These are phyloP conservation scores for Boletus subparvulus DNA, from an alignment of 768 basidiomycete species.

Conservation along the genomic window DNA sequence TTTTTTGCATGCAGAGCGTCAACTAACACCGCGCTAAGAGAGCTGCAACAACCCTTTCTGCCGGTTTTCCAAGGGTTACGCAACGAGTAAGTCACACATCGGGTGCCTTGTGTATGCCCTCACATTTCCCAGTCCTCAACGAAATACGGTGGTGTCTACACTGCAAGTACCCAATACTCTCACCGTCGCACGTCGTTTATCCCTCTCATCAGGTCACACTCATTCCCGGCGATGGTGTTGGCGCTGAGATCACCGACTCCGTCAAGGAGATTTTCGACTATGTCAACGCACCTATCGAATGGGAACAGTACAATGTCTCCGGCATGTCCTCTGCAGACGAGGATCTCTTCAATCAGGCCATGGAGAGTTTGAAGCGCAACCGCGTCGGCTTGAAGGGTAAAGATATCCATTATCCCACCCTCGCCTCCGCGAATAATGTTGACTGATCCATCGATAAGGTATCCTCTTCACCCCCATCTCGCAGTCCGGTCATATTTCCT, in stretches of 20 bases:
- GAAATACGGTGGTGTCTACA: conserved; percentile 92
- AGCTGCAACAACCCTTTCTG: conserved; percentile 72
- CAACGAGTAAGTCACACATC: conserved; percentile 52
- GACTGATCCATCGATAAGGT: conserved; percentile 47
- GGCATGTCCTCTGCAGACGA: conserved; percentile 94
- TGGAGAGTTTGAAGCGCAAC: conserved; percentile 97
- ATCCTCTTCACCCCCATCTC: conserved; percentile 99
- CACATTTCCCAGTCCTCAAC: conserved; percentile 62
- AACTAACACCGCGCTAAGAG: conserved; percentile 42
- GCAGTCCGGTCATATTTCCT: conserved; percentile 94
- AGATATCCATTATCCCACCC: background rate
- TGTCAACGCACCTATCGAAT: conserved; percentile 97
- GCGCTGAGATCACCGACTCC: conserved; percentile 94
- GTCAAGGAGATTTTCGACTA: conserved; percentile 99
- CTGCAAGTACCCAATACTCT: conserved; percentile 47
- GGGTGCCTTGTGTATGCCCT: conserved; percentile 4
- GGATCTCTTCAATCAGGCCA: conserved; percentile 93
- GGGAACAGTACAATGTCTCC: conserved; percentile 98
- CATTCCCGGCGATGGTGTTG: conserved; percentile 98
- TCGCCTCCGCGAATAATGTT: background rate
- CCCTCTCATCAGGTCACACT: conserved; percentile 72
- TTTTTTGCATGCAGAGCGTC: background rate
- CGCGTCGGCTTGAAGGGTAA: conserved; percentile 96
- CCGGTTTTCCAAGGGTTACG: conserved; percentile 74
- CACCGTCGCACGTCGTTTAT: conserved; percentile 20